Base-by-base conservation (phyloP, 2,329 filamentous ascomycete genomes). In the Beauveria australis region DNA sequence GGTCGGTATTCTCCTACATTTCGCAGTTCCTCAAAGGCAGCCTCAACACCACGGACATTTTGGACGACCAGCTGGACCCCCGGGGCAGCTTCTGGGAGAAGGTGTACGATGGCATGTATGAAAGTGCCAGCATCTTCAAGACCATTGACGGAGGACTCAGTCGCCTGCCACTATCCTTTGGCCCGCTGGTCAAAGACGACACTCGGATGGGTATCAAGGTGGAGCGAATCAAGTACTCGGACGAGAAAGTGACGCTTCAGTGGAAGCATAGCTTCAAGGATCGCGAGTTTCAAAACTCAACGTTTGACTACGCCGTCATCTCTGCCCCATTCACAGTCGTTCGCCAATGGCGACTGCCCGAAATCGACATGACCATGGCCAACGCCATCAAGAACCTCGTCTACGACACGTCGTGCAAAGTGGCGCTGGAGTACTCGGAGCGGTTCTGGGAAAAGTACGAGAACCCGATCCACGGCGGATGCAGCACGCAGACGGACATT, bases 271-370 rank as follows among this genome's bases (percentile, higher is more conserved):
- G 76, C 47, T 75, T 72, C 64, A 77, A 68, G 52, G 71, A 73
- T 41, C 60, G 65, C 22, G 66, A 66, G 63, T 73, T 78, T 68
- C 63, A 82, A 54, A 79, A 74, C 49, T 75, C 79, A 28, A 77
- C 79, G 2, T 87, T 83, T 67, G 86, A 90, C 72, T 89, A 89
- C 68, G 81, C 84, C 30, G 75, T 89, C n/a, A 77, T 89, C 7
- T 78, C 85, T 0, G 80, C 81, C 0, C 87, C 87, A 0, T 89
- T 89, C 71, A 80, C 81, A 52, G 81, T 84, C 57, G 82, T 89
- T 46, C 78, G 85, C 40, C 77, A 82, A 26, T 88, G 85, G 84
- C 74, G 81, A 5, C 74, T 89, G 0, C 83, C 84, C 7, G 55
- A 64, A 57, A 56, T 81, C 7, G 72, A 73, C 3, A 65, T 71